Conservation (phyloP, 73 alveolate genomes). For the Stentor coeruleus region DNA sequence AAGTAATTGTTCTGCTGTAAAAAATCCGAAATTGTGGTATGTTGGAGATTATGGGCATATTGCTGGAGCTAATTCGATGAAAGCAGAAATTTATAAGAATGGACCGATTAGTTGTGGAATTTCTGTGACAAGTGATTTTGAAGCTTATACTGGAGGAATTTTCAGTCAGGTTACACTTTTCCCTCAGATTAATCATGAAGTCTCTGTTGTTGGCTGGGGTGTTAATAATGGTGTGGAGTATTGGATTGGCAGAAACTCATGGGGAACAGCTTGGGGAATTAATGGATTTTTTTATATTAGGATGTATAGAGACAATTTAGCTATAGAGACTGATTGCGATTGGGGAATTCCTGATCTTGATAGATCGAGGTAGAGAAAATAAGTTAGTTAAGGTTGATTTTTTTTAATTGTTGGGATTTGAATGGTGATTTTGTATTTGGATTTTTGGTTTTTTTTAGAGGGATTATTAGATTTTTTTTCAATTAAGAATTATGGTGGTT, state of each 20-base stretch:
- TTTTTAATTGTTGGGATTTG: too few relatives aligned
- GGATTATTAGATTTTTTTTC: too few relatives aligned
- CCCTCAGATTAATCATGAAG: constrained; percentile 56
- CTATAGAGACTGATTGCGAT: constrained; percentile 56
- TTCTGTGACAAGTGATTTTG: constrained; percentile 46
- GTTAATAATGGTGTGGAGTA: constrained; percentile 68
- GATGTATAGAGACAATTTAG: constrained; percentile 67
- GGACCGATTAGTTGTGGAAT: constrained; percentile 81
- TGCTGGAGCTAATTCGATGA: constrained; percentile 67
- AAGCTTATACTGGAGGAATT: constrained; percentile 79
- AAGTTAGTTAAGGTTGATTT: too few relatives aligned
- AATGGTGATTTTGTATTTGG: too few relatives aligned
- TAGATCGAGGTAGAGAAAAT: too few relatives aligned
- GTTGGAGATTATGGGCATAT: constrained; percentile 50
- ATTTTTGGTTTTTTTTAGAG: too few relatives aligned
- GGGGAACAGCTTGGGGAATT: constrained; percentile 96
- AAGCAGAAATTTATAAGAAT: constrained; percentile 62
- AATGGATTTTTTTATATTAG: constrained; percentile 76
- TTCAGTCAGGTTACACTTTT: constrained; percentile 44
- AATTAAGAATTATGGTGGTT: too few relatives aligned
- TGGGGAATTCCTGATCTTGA: constrained; percentile 63
- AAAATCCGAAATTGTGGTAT: constrained; percentile 42
- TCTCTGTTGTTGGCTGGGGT: constrained; percentile 82
- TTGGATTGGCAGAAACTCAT: constrained; percentile 87
- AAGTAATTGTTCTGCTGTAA: constrained; percentile 60